Evolutionary conservation across 2,329 filamentous ascomycete genomes (phyloP), one percentile per base, ranked within the genome.

Genomic region (Zasmidium cellare): DNA sequence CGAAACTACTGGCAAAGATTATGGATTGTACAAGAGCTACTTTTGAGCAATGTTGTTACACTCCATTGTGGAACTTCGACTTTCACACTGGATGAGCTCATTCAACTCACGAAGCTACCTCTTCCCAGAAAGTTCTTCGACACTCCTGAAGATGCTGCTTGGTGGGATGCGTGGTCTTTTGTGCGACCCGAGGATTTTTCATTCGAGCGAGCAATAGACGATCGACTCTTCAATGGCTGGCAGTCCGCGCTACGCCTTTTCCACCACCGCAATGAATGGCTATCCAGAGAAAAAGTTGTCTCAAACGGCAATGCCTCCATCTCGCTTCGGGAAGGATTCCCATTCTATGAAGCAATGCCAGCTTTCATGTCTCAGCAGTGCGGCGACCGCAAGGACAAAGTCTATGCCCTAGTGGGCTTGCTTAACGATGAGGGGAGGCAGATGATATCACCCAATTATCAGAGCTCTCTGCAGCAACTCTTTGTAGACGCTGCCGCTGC

Each of bases 141-240:
- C 20, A 53, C 41, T n/a, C n/a, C n/a, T n/a, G n/a, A n/a, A n/a
- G 23, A 53, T 20, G 20, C 45, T 9, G n/a, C 23, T 14, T 53
- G 18, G 35, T 53, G 35, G 51, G n/a, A 44, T 31, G 51, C 51
- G 23, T 53, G 51, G 51, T 24, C n/a, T 9, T 45, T 53, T 19
- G 18, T 20, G 5, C 31, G 51, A 14, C 51, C 51, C 11, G n/a
- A 24, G 35, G 23, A 14, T n/a, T 53, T 23, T 22, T 31, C 24
- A 18, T 16, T 18, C 28, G 28, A 53, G 35, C 31, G 23, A n/a
- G 25, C 20, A 44, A 24, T 23, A 19, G 31, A 53, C 9, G 41
- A 53, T 28, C 19, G 19, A 24, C 38, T 53, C 7, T 45, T 53
- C 25, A 22, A 45, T 20, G 51, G 51, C 19, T 53, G 35, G 35